Evolutionary conservation across 2,329 filamentous ascomycete genomes (phyloP), one percentile per base, ranked within the genome.

Genomic region (Colletotrichum sp.): DNA sequence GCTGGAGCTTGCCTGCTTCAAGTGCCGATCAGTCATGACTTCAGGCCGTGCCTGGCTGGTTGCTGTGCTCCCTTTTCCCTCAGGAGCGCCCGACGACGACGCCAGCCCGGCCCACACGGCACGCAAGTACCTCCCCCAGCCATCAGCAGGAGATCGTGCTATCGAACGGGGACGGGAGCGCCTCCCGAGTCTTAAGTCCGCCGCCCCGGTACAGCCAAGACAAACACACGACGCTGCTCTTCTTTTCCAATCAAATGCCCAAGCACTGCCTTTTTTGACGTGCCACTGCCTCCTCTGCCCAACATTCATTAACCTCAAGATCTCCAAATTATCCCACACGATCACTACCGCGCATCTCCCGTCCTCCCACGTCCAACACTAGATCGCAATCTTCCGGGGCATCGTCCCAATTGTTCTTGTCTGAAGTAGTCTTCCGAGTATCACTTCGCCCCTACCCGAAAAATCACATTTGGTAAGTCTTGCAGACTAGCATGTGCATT

Each of bases 11-110:
- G 27, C 33, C 38, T 43, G 38, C 61, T n/a, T 18, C 62, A 73
- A 71, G 71, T 73, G 71, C 68, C 71, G 68, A 66, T 67, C 68
- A 66, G 27, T 59, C 68, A 71, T 67, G 68, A 70, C 71, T 73
- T 73, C 68, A 73, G 71, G 71, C 64, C 34, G 13, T n/a, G 47
- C 36, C 38, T 64, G 38, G 31, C 29, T 54, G 13, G 18, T 66
- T 31, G 21, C 57, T n/a, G 13, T 57, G 18, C 27, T 57, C 27
- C 24, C 18, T 29, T 57, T 59, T 29, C n/a, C n/a, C 18, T 59
- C 29, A n/a, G 12, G 24, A 57, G 33, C 61, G 61, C 70, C 59
- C 66, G 54, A 73, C 54, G 36, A 33, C 27, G 54, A 59, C 57
- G 16, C 29, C 57, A 33, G 29, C 27, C 71, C 71, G 55, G 71